These are phyloP conservation scores for Herpetospermum pedunculosum DNA, from an alignment of 306 rosid genomes.

Conservation along the genomic window DNA sequence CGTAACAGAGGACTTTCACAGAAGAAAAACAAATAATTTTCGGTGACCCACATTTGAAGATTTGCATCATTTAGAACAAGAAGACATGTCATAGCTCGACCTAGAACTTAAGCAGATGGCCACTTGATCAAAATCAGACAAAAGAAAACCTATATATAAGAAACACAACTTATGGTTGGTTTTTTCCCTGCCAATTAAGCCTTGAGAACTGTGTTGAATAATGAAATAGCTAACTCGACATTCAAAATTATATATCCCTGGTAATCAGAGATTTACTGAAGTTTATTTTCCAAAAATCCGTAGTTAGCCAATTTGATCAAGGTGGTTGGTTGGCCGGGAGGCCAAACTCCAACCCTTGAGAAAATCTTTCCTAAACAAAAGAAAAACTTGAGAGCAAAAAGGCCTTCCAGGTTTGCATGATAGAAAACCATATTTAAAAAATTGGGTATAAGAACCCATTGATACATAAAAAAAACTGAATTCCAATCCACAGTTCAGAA, in stretches of 20 bases:
- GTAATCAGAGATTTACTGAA: not conserved
- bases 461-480: not conserved
- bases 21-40: not conserved
- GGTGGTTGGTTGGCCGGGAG: not conserved
- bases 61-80: constrained; percentile 1
- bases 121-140: not conserved
- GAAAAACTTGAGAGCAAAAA: not conserved
- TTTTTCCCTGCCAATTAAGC: not conserved
- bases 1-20: not conserved
- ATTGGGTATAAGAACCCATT: not conserved
- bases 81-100: not conserved
- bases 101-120: not conserved
- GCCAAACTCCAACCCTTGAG: not conserved
- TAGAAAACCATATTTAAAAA: not conserved
- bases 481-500: not conserved
- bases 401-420: not conserved
- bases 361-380: not conserved
- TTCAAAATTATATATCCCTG: not conserved
- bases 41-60: not conserved
- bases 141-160: not conserved
- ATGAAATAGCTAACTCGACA: not conserved
- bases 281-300: not conserved
- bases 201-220: not conserved
- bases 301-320: not conserved
- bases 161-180: not conserved